Conservation (phyloP, 179 eudicot genomes). For the Heliamphora pulchella region DNA sequence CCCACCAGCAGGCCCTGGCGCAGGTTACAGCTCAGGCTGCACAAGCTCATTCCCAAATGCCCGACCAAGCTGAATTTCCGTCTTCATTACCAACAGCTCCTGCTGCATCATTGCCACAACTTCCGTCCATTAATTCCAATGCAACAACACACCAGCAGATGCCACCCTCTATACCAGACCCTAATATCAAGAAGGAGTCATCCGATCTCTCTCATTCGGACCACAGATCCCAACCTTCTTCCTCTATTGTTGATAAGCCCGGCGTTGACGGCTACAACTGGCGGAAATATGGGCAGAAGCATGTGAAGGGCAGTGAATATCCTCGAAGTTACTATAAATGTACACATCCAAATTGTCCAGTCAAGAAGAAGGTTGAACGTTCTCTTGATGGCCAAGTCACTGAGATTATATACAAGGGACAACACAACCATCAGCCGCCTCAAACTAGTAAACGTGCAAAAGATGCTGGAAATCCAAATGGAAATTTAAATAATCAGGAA, state of each 20-base stretch:
- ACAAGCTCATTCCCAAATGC: slow-evolving; percentile 43
- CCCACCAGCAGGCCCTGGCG: slow-evolving; percentile 90
- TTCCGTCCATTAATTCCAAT: slow-evolving; percentile 21
- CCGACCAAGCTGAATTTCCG: slow-evolving; percentile 24
- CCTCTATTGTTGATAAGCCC: slow-evolving; percentile 48
- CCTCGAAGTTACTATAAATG: slow-evolving; percentile 31
- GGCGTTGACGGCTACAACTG: slow-evolving; percentile 69
- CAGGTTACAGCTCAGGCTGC: slow-evolving; percentile 70
- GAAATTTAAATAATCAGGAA: not conserved
- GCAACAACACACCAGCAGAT: slow-evolving; percentile 26
- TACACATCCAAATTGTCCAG: slow-evolving; percentile 46
- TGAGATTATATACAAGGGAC: slow-evolving; percentile 62
- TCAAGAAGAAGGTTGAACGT: slow-evolving; percentile 69
- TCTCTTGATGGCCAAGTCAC: slow-evolving; percentile 41
- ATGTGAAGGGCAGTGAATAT: slow-evolving; percentile 65
- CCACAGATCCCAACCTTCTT: slow-evolving; percentile 27
- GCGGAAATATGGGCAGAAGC: slow-evolving; percentile 82
- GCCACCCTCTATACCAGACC: slow-evolving; percentile 26
- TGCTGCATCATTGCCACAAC: slow-evolving; percentile 22
- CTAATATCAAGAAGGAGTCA: slow-evolving; percentile 28
- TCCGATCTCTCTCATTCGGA: slow-evolving; percentile 39
- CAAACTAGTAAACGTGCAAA: slow-evolving; percentile 40
- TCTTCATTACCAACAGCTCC: slow-evolving; percentile 24
- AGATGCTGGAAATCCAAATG: slow-evolving; percentile 20
- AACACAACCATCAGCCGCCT: slow-evolving; percentile 67